Evolutionary conservation across 306 rosid genomes (phyloP).

Genomic region (Fragaria vesca): DNA sequence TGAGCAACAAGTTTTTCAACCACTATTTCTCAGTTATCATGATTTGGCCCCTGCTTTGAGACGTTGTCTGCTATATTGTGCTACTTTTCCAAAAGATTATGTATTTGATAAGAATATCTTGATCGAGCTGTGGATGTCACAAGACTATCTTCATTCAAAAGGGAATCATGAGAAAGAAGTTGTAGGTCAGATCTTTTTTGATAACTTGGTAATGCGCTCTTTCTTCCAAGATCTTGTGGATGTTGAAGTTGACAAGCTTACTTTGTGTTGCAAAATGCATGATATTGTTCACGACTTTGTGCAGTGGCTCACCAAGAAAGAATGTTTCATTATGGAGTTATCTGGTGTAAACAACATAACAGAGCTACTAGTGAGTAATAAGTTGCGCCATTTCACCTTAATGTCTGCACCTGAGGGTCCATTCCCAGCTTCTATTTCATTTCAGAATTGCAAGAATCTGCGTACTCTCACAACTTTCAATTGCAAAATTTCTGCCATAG

Average conservation of each 20-base stretch:
- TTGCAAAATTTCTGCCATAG: background rate
- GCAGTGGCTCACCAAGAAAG: background rate
- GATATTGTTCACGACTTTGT: constrained; percentile 17
- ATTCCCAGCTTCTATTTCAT: background rate
- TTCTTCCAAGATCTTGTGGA: constrained; percentile 10
- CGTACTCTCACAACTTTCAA: background rate
- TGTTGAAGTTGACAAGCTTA: background rate
- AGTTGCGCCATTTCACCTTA: constrained; percentile 2
- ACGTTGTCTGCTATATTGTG: constrained; percentile 8
- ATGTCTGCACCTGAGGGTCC: too few relatives aligned
- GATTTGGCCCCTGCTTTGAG: background rate
- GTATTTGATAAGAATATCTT: background rate
- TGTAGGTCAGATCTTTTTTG: background rate
- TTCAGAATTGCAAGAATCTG: background rate
- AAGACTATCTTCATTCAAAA: background rate
- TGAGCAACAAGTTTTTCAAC: background rate
- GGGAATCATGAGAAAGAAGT: background rate
- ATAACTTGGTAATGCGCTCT: constrained; percentile 4
- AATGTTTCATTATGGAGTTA: background rate
- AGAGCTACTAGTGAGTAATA: background rate
- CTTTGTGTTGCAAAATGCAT: constrained; percentile 3
- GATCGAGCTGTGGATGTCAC: background rate
- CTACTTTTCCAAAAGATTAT: constrained; percentile 5
- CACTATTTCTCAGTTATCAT: background rate
- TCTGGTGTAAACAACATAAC: background rate